These are phyloP conservation scores for Cerioporus squamosus DNA, from an alignment of 1,284 basidiomycete species.

Conservation along the genomic window DNA sequence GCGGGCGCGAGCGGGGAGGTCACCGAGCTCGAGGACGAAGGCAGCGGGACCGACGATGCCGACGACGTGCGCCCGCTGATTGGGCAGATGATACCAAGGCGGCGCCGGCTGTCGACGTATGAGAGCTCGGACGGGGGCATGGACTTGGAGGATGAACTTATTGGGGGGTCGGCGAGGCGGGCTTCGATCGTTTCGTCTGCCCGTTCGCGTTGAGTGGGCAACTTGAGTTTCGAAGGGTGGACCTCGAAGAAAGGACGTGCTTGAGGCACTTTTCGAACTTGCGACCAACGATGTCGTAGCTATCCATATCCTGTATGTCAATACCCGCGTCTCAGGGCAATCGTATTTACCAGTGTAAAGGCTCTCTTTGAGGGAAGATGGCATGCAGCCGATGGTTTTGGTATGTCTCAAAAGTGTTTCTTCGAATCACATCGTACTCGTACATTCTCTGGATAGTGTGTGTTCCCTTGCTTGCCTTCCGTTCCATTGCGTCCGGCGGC, in stretches of 20 bases:
- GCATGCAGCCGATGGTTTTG: too few relatives aligned
- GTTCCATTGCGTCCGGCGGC: too few relatives aligned
- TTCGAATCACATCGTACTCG: neutral
- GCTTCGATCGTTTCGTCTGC: neutral
- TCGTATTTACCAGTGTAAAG: too few relatives aligned
- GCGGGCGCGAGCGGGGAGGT: conserved; percentile 10
- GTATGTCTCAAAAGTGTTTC: too few relatives aligned
- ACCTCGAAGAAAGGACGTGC: too few relatives aligned
- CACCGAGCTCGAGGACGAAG: conserved; percentile 19
- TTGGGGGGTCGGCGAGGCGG: conserved; percentile 41
- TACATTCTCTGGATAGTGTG: neutral
- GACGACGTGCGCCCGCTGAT: conserved; percentile 26
- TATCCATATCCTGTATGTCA: too few relatives aligned
- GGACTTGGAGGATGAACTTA: conserved; percentile 45
- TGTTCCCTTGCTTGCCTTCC: too few relatives aligned
- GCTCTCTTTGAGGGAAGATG: too few relatives aligned
- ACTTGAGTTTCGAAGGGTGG: too few relatives aligned
- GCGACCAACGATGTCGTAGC: too few relatives aligned
- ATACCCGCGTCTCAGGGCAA: too few relatives aligned
- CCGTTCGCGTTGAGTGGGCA: too few relatives aligned
- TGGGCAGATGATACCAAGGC: conserved; percentile 7
- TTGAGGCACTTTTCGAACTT: neutral
- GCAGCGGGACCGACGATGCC: conserved; percentile 27
- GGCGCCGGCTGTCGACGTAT: conserved; percentile 49
- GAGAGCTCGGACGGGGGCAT: conserved; percentile 47